phyloP scores from a whole-genome alignment of 179 eudicot genomes.

The Gypsophila paniculata region DNA sequence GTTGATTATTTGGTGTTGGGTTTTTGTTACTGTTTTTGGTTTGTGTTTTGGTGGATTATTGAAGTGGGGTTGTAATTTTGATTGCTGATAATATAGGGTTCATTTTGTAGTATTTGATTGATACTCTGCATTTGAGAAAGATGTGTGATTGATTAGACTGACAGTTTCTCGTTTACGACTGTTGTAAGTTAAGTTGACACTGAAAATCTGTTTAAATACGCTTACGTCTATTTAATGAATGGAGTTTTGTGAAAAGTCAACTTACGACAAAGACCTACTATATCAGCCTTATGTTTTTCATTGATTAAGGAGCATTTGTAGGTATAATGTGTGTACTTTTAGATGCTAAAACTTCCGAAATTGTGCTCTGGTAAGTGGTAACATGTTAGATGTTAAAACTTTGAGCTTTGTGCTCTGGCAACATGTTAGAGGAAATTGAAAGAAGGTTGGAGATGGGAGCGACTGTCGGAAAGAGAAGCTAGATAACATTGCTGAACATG shows the following conservation, averaged over 20 bases:
- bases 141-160: neutral
- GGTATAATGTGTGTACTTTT: neutral
- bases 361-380: too few species aligned
- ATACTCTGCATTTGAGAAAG: too few species aligned
- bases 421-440: too few species aligned
- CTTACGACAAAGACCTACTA: too few species aligned
- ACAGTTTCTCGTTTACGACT: too few species aligned
- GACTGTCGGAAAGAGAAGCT: too few species aligned
- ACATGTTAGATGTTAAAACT: neutral
- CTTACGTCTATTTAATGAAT: neutral
- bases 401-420: neutral
- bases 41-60: conserved; percentile 8
- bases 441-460: too few species aligned
- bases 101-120: neutral
- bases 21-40: neutral
- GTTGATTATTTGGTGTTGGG: conserved; percentile 9
- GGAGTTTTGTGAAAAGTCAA: too few species aligned
- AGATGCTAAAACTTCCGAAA: too few species aligned
- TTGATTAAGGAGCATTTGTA: neutral
- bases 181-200: too few species aligned
- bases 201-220: too few species aligned
- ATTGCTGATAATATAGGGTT: neutral
- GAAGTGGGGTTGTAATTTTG: conserved; percentile 8
- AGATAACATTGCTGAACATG: too few species aligned
- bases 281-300: neutral